Conservation (phyloP, 108 stramenopile species). For the Skeletonema tropicum region DNA sequence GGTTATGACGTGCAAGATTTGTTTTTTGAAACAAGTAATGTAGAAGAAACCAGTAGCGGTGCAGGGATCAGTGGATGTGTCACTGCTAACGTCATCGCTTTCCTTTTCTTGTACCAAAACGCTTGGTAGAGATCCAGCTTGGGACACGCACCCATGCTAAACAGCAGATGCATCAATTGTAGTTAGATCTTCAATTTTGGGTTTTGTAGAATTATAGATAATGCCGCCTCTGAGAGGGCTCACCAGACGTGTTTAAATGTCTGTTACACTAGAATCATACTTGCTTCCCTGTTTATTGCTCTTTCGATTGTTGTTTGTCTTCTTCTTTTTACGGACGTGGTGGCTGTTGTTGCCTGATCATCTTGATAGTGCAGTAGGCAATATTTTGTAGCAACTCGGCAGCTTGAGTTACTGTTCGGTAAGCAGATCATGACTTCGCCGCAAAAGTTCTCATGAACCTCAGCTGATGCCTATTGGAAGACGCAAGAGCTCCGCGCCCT, state of each 20-base stretch:
- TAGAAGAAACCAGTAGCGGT: background rate
- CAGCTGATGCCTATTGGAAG: background rate
- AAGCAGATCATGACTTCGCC: background rate
- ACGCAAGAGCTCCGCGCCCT: no score
- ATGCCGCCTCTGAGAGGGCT: no score
- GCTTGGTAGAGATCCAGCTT: slow-evolving; percentile 61
- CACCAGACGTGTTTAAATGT: no score
- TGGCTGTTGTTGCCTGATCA: background rate
- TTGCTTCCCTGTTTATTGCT: background rate
- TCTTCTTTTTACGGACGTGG: slow-evolving; percentile 5
- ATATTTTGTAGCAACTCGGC: background rate
- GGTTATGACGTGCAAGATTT: no score
- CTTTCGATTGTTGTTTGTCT: background rate
- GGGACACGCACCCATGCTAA: no score
- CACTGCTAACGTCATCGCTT: background rate
- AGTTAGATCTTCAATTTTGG: slow-evolving; percentile 45
- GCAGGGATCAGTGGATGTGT: background rate
- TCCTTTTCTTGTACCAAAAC: slow-evolving; percentile 45
- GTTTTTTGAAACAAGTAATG: no score
- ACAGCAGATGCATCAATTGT: slow-evolving; percentile 76
- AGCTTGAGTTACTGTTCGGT: background rate
- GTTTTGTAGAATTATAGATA: background rate
- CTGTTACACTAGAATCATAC: background rate
- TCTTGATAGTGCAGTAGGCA: background rate
- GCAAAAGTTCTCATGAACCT: background rate